Evolutionary conservation across 257 asterid genomes (phyloP), one percentile per base, ranked within the genome.

Genomic region (Plantago ovata): DNA sequence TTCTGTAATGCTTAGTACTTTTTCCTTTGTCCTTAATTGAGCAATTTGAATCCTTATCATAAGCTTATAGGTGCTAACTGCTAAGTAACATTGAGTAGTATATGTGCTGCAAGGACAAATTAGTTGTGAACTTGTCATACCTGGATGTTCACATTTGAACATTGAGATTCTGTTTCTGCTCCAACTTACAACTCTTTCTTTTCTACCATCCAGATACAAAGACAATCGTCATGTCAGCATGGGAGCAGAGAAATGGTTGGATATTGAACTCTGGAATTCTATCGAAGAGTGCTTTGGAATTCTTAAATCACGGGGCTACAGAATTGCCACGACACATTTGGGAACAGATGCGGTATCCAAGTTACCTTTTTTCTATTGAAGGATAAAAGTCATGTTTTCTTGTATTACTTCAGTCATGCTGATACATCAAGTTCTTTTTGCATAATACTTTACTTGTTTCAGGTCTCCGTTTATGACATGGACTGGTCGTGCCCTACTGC

Each of bases 231-330:
- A 92, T 72, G 97, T 92, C 39, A 92, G 98, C 81, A 88, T 81
- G 95, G 98, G 98, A 62, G 95, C 98, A 15, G 96, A 92, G 82
- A 92, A 86, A 74, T 92, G 98, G 98, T 74, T 92, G 81, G 98
- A 92, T 63, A 85, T 92, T 33, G 98, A 92, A 68, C 79, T 84
- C n/a, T 92, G 98, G 98, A 57, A 71, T 71, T 85, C 95, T 36
- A 70, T 82, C 50, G 63, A 71, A 22, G 91, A 83, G 62, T 92
- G 98, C 79, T 88, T 85, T 60, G 77, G 60, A 56, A 69, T 73
- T 75, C 81, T 92, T 56, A 88, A 84, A 72, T 84, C 93, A 42
- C 98, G 97, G 5, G 98, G 98, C 61, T 85, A 88, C 74, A 81
- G 97, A 67, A 85, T 88, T 66, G 95, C 95, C 3, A 85, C 95